Percentiles rank a stretch among this genome's conserved stretches.
phyloP scores from a whole-genome alignment of 2,329 filamentous ascomycete species.

The Lachnellula arida region DNA sequence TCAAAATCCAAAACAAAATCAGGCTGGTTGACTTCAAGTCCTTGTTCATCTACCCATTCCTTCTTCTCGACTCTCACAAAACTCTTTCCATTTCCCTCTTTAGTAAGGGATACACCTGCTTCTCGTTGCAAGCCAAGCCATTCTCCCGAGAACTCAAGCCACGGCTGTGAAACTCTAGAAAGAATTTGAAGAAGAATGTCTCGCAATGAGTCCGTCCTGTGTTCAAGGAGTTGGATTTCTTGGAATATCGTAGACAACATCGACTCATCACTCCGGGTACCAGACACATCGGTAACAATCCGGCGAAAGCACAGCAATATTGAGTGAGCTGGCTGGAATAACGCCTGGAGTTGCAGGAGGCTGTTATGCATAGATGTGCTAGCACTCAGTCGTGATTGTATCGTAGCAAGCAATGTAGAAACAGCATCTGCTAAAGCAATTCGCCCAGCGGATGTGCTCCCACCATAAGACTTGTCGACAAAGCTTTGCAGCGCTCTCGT shows the following conservation, averaged over 20 bases:
- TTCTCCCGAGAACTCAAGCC: constrained; percentile 62
- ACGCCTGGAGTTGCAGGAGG: constrained; percentile 30
- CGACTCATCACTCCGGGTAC: constrained; percentile 50
- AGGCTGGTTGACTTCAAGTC: constrained; percentile 50
- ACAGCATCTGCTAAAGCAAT: constrained; percentile 35
- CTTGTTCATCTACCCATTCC: constrained; percentile 53
- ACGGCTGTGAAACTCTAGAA: constrained; percentile 57
- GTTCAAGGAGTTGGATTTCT: constrained; percentile 58
- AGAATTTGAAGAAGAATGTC: constrained; percentile 65
- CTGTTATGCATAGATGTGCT: constrained; percentile 24
- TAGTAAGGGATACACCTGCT: constrained; percentile 49
- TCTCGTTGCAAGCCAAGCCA: constrained; percentile 70
- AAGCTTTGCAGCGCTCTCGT: constrained; percentile 28
- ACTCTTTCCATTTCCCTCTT: constrained; percentile 43
- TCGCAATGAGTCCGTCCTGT: constrained; percentile 56
- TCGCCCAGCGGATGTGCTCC: constrained; percentile 25
- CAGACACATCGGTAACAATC: constrained; percentile 24
- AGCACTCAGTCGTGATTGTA: constrained; percentile 29
- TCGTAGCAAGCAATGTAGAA: constrained; percentile 32
- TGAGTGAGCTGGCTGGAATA: constrained; percentile 29
- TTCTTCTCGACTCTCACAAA: constrained; percentile 58
- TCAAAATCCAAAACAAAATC: constrained; percentile 60
- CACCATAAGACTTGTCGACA: constrained; percentile 27
- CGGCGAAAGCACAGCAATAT: constrained; percentile 31
- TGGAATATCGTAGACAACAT: constrained; percentile 58